Evolutionary conservation across 1,284 basidiomycete genomes (phyloP), one percentile per base, ranked within the genome.

Genomic region (Phylloboletellus chloephorus): DNA sequence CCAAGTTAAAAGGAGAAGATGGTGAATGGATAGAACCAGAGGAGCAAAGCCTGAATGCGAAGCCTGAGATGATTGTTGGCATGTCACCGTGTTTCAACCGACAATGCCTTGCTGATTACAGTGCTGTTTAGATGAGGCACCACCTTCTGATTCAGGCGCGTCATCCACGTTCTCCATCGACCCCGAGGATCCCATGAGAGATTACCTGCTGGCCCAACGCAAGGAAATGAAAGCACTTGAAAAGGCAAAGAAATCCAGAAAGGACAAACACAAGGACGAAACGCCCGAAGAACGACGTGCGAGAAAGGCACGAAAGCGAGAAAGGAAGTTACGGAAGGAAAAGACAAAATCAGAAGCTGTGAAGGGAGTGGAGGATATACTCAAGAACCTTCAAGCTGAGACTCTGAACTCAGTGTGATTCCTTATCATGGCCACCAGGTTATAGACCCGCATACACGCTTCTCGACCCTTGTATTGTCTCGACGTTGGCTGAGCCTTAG

Each of bases 111-210:
- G 34, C 37, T 49, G 30, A 52, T 19, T 16, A 32, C 32, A 15
- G 29, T 13, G 12, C 26, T 25, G 25, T 44, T 31, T 58, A 74
- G 82, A 75, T 32, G 77, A 69, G 22, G 75, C 69, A 26, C 72
- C 64, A 1, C 72, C 54, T 6, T 78, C 78, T 9, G 79, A 82
- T 32, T 80, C 80, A 4, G 81, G 79, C 5, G 83, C 72, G 7
- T 76, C 76, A 3, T 78, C 82, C 12, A 75, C 71, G 12, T 79
- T 81, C 35, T 74, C 78, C 4, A 85, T 94, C 43, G 94, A 98
- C 62, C 86, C 89, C 4, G 92, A 98, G 58, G 96, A 99, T 65
- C 96, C 96, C 0, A 98, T 99, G 96, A 81, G 86, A 13, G 89
- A 90, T 46, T 98, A 91, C 62, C 69, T 94, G 13, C 65, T 88